Conservation (phyloP, 176 grass and related monocot species). For the Zoysia pacifica region DNA sequence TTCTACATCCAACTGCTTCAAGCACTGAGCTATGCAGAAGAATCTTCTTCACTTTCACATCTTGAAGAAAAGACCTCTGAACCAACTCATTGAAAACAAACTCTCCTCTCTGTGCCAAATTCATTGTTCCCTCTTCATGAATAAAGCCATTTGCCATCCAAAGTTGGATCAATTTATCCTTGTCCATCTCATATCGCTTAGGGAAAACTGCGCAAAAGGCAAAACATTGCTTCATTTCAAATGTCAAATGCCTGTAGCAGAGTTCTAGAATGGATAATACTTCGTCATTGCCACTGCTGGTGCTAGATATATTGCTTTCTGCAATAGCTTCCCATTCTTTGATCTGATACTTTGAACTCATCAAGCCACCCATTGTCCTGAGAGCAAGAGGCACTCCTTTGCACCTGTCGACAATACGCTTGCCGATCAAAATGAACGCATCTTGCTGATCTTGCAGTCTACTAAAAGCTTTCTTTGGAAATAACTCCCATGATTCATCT, state of each 20-base stretch:
- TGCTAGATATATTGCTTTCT: neutral
- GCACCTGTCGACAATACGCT: too few relatives aligned
- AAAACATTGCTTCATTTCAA: constrained; percentile 18
- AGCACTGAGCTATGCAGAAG: neutral
- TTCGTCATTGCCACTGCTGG: neutral
- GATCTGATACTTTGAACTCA: too few relatives aligned
- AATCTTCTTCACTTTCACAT: neutral
- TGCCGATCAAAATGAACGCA: too few relatives aligned
- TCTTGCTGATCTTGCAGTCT: too few relatives aligned
- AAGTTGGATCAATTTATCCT: neutral
- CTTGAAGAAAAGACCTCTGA: constrained; percentile 29
- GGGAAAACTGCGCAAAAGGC: constrained; percentile 14
- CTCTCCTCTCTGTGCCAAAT: neutral
- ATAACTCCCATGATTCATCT: too few relatives aligned
- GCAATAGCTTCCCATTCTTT: too few relatives aligned
- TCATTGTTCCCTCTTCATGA: neutral
- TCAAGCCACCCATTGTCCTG: too few relatives aligned
- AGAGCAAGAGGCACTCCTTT: too few relatives aligned
- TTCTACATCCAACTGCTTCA: constrained; percentile 3
- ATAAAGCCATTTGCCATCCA: constrained; percentile 20
- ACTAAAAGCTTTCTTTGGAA: too few relatives aligned
- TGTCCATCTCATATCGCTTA: neutral
- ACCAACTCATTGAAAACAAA: neutral
- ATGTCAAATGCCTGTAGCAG: neutral
- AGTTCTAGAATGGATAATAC: neutral